Conservation (phyloP, 176 grass and related monocot species). For the Zoysia japonica region DNA sequence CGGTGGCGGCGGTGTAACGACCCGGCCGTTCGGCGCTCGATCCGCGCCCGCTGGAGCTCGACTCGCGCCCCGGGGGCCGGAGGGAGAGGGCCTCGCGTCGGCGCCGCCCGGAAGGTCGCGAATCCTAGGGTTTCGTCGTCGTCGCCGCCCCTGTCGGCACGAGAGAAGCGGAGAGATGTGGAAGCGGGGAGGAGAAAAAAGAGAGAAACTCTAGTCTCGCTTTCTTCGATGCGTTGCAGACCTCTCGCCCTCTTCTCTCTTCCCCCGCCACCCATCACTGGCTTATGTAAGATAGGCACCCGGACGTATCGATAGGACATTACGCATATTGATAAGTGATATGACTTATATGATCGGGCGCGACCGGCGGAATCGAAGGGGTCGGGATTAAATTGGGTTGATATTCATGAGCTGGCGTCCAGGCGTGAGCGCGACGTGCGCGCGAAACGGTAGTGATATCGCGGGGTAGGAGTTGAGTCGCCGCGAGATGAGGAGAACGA, state of each 20-base stretch:
- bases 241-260: conserved; percentile 69
- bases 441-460: conserved; percentile 1
- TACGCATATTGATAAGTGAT: rapidly evolving
- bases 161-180: conserved; percentile 54
- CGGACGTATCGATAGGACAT: rapidly evolving
- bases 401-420: conserved; percentile 70
- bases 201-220: conserved; percentile 73
- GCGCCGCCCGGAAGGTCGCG: neutral
- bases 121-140: conserved; percentile 79
- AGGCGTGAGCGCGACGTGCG: conserved; percentile 54
- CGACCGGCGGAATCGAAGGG: conserved; percentile 57
- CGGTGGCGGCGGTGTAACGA: conserved; percentile 11
- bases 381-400: conserved; percentile 56
- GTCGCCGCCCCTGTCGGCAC: conserved; percentile 26
- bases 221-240: conserved; percentile 99
- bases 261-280: conserved; percentile 48
- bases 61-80: neutral
- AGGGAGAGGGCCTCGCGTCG: neutral
- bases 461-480: neutral
- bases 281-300: conserved; percentile 23
- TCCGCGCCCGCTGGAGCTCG: conserved; percentile 31
- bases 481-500: conserved; percentile 15
- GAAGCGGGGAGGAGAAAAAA: conserved; percentile 31
- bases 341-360: rapidly evolving
- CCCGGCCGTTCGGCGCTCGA: conserved; percentile 30